Percentiles rank a stretch among this genome's conserved stretches.
Evolutionary conservation across 108 stramenopile species (phyloP).

Genomic region (Cyclotella kingstonii): DNA sequence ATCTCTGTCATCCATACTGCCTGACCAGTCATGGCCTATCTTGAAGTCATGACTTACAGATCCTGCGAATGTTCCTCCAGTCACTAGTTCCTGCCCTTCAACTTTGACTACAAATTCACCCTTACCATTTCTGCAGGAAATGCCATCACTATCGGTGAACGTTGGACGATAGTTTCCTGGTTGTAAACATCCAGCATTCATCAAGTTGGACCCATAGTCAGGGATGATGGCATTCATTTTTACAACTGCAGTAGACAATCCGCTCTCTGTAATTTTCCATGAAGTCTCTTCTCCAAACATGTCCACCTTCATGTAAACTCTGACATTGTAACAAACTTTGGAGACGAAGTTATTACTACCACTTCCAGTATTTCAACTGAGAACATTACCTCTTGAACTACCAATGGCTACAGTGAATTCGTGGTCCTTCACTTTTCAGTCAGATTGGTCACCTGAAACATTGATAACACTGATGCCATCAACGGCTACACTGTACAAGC

Average conservation of each 20-base stretch:
- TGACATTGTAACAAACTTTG: background rate
- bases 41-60: too few relatives aligned
- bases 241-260: background rate
- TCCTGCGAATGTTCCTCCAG: too few relatives aligned
- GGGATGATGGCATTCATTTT: background rate
- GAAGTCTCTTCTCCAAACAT: slow-evolving; percentile 1
- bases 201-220: background rate
- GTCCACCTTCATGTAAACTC: background rate
- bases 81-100: too few relatives aligned
- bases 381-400: background rate
- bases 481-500: background rate
- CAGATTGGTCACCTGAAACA: background rate
- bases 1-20: slow-evolving; percentile 3
- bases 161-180: background rate
- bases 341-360: too few relatives aligned
- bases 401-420: background rate
- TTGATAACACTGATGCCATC: background rate
- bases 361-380: background rate
- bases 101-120: too few relatives aligned
- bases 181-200: background rate
- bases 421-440: background rate
- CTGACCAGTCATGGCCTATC: too few relatives aligned
- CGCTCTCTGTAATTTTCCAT: background rate
- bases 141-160: background rate
- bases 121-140: too few relatives aligned